Evolutionary conservation across 306 rosid species (phyloP).

Genomic region (Fragaria nilgerrensis): DNA sequence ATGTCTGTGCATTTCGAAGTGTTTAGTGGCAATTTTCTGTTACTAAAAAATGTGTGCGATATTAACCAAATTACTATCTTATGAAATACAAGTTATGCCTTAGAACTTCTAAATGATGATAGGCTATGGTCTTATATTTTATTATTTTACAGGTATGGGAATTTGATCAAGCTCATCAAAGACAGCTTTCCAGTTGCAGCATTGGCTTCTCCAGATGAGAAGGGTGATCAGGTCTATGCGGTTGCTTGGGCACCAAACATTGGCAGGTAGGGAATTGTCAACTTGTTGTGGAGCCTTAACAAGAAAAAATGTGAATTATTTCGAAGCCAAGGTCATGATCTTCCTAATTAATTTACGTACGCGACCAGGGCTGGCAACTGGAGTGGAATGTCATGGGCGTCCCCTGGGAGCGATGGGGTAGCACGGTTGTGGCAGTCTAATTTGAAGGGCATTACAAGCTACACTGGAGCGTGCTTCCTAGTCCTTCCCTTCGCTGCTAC

Average conservation of each 20-base stretch:
- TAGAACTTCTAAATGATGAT: background rate
- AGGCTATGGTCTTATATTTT: background rate
- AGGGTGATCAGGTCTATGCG: conserved; percentile 64
- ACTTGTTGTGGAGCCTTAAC: background rate
- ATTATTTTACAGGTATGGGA: conserved; percentile 67
- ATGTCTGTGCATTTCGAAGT: background rate
- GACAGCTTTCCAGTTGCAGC: conserved; percentile 98
- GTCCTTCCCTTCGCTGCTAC: conserved; percentile 14
- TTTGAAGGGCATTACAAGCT: conserved; percentile 72
- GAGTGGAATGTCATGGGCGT: conserved; percentile 97
- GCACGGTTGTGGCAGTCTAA: conserved; percentile 86
- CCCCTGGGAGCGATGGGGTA: conserved; percentile 71
- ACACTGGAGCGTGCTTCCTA: conserved; percentile 67
- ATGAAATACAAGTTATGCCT: background rate
- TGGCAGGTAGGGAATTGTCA: conserved; percentile 58
- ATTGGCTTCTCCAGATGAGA: conserved; percentile 60
- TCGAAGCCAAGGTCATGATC: background rate
- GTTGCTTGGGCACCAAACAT: conserved; percentile 94
- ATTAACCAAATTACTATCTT: background rate
- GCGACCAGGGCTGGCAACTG: conserved; percentile 84
- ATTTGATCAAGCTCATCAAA: conserved; percentile 91
- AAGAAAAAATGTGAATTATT: background rate
- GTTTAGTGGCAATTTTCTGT: background rate
- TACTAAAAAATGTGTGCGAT: background rate
- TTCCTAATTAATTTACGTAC: background rate